Conservation (phyloP, 305 asterid genomes). For the Fraxinus floribunda region DNA sequence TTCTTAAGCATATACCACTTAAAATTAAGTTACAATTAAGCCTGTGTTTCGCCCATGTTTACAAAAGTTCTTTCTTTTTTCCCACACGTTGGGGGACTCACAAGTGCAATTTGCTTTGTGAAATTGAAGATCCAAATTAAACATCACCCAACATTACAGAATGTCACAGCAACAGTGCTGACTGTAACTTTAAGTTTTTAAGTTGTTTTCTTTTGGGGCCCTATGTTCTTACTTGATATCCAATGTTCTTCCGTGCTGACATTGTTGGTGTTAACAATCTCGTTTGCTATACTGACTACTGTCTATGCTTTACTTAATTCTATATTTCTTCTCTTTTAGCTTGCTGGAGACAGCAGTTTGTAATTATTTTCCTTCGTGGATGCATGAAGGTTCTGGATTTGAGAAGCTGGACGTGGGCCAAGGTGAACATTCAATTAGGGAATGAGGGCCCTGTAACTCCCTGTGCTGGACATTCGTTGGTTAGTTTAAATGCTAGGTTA, state of each 20-base stretch:
- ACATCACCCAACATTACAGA: neutral
- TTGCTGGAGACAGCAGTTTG: constrained; percentile 22
- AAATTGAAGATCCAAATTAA: neutral
- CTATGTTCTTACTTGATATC: neutral
- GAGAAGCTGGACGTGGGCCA: constrained; percentile 92
- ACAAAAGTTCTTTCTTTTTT: neutral
- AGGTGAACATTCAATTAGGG: constrained; percentile 62
- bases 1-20: neutral
- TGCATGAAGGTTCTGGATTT: constrained; percentile 64
- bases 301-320: constrained; percentile 15
- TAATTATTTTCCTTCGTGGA: constrained; percentile 23
- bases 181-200: neutral
- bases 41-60: neutral
- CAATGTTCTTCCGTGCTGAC: neutral
- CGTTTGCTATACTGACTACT: neutral
- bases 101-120: neutral
- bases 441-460: constrained; percentile 49
- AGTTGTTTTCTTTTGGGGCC: neutral
- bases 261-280: constrained; percentile 2
- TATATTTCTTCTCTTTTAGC: constrained; percentile 22
- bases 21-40: neutral
- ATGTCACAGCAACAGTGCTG: neutral
- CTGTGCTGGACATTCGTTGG: constrained; percentile 95
- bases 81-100: neutral
- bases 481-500: constrained; percentile 48